Conservation (phyloP, 768 basidiomycete species). For the Naematelia encephala region DNA sequence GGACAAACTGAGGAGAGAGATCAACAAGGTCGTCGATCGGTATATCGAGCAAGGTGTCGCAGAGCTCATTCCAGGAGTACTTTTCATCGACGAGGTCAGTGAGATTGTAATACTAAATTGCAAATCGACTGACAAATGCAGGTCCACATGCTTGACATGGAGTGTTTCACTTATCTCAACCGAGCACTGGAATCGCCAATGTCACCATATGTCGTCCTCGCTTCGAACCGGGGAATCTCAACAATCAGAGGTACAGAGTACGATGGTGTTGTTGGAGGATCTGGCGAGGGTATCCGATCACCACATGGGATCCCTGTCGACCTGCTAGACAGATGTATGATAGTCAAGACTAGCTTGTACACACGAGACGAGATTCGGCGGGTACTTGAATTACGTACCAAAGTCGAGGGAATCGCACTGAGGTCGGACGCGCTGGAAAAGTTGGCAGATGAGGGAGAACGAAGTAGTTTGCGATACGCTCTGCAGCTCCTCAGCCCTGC, state of each 20-base stretch:
- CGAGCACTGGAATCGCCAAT: constrained; percentile 90
- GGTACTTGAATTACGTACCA: constrained; percentile 80
- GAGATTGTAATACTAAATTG: too few relatives aligned
- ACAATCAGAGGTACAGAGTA: constrained; percentile 82
- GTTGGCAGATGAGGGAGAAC: constrained; percentile 76
- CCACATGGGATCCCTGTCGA: constrained; percentile 95
- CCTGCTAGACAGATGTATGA: constrained; percentile 89
- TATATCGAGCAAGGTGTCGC: constrained; percentile 99
- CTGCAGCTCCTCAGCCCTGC: constrained; percentile 88
- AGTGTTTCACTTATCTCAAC: constrained; percentile 98
- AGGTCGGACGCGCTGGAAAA: constrained; percentile 72
- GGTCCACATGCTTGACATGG: constrained; percentile 99
- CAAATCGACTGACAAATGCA: constrained; percentile 47
- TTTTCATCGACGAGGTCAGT: constrained; percentile 95
- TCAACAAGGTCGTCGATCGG: constrained; percentile 94
- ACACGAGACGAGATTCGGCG: constrained; percentile 76
- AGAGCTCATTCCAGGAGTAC: constrained; percentile 93
- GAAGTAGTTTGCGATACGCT: constrained; percentile 79
- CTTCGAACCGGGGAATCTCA: constrained; percentile 90
- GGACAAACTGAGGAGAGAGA: constrained; percentile 89
- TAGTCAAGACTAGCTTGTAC: constrained; percentile 86
- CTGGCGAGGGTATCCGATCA: constrained; percentile 67
- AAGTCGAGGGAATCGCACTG: constrained; percentile 77
- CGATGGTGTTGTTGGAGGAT: constrained; percentile 43
- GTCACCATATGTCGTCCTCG: constrained; percentile 95